Base-by-base conservation (phyloP, 2,329 filamentous ascomycete genomes). In the Fusarium albosuccineum region DNA sequence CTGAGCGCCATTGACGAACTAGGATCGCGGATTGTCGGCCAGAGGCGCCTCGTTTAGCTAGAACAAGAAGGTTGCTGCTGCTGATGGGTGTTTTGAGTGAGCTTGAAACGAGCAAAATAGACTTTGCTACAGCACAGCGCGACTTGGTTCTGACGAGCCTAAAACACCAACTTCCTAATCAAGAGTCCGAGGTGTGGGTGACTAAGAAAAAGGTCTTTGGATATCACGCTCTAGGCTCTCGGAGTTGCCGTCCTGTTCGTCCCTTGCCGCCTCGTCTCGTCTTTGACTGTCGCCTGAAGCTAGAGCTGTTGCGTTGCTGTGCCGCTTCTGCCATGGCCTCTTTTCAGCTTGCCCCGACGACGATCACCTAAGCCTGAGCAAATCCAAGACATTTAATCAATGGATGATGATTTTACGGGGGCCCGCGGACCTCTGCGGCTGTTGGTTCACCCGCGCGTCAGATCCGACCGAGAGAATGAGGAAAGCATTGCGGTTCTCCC, bases 1-100 rank as follows among this genome's bases (percentile, higher is more conserved):
- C 45, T 17, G 30, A 45, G 54, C 60, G 60, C 54, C 54, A 58
- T 54, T 51, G 60, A 59, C 55, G 60, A 62, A 49, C 55, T 26
- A 44, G 30, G 27, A 61, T 22, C 11, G 46, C 36, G 13, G n/a
- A 39, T 39, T 39, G 13, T n/a, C n/a, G 36, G 22, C 22, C 22
- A 22, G 22, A 22, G 22, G 22, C 22, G 22, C 22, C 22, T 22
- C 36, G 36, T n/a, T 26, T 60, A 41, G 37, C 34, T 37, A 33
- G 30, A 30, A 45, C n/a, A 9, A 16, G 42, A 45, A 45, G 26
- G 22, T 46, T 29, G 22, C 56, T 34, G 30, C 50, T 22, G 37
- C 30, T 37, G 40, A 61, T 14, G 29, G 27, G 36, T 40, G 17
- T 11, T 44, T 36, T 49, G 30, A 9, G 30, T 9, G 11, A 60